These are phyloP conservation scores for Annona squamosa DNA, from an alignment of 164 flowering plant genomes.

Conservation along the genomic window DNA sequence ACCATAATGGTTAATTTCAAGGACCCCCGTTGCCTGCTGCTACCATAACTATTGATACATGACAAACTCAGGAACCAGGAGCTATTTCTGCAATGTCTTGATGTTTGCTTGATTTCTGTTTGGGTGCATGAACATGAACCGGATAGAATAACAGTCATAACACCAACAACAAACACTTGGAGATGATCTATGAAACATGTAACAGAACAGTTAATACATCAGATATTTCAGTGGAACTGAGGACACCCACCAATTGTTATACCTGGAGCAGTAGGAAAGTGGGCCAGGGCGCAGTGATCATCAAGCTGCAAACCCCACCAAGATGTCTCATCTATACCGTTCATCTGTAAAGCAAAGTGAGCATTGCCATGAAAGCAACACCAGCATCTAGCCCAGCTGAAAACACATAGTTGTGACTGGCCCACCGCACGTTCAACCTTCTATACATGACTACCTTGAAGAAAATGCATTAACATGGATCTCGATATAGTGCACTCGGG, in stretches of 20 bases:
- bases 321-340: conserved; percentile 24
- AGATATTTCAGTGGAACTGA: background rate
- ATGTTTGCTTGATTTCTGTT: no score
- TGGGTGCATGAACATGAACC: no score
- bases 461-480: conserved; percentile 15
- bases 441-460: conserved; percentile 45
- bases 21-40: no score
- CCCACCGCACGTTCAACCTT: conserved; percentile 64
- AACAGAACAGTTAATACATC: background rate
- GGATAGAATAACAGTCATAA: no score
- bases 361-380: conserved; percentile 46
- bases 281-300: conserved; percentile 54
- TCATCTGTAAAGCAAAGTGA: conserved; percentile 34
- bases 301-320: conserved; percentile 49
- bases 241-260: conserved; percentile 8
- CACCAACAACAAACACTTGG: no score
- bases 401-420: conserved; percentile 51
- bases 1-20: no score
- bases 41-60: no score
- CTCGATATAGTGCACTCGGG: no score
- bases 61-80: no score
- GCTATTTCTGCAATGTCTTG: no score
- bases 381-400: conserved; percentile 73
- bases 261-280: conserved; percentile 57
- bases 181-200: no score